Conservation (phyloP, 768 basidiomycete species). For the Termitomyces sp. region DNA sequence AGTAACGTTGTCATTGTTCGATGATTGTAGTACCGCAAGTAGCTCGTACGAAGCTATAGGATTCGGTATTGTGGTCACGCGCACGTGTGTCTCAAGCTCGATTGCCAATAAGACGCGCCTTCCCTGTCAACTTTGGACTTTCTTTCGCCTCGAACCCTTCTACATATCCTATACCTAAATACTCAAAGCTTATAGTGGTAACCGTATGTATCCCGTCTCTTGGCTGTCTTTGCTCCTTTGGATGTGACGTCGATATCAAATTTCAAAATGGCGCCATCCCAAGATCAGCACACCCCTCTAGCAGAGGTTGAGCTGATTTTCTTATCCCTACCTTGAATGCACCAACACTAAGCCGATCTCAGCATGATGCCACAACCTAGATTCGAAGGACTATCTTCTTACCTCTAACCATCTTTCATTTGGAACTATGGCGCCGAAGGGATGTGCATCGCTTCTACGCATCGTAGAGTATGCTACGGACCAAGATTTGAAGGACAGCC, state of each 20-base stretch:
- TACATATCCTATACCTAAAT: background rate
- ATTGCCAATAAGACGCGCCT: background rate
- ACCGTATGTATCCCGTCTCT: background rate
- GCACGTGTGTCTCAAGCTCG: background rate
- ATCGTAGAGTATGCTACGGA: background rate
- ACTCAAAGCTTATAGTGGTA: background rate
- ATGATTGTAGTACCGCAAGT: background rate
- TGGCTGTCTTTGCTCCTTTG: background rate
- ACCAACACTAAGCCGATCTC: background rate
- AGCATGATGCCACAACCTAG: background rate
- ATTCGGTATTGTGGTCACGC: background rate
- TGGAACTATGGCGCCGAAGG: background rate
- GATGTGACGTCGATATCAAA: background rate
- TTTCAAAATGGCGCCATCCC: background rate
- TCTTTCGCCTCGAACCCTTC: background rate
- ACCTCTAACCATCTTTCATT: background rate
- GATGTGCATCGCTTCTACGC: background rate
- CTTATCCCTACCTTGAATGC: background rate
- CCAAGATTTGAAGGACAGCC: too few relatives aligned
- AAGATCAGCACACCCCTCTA: background rate
- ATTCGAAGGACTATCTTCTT: background rate
- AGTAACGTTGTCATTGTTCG: background rate
- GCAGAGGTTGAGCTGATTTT: background rate
- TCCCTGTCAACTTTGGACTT: slow-evolving; percentile 4
- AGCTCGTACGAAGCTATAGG: background rate